phyloP scores from a whole-genome alignment of 202 grass and related monocot species.

The Elaeis oleifera region DNA sequence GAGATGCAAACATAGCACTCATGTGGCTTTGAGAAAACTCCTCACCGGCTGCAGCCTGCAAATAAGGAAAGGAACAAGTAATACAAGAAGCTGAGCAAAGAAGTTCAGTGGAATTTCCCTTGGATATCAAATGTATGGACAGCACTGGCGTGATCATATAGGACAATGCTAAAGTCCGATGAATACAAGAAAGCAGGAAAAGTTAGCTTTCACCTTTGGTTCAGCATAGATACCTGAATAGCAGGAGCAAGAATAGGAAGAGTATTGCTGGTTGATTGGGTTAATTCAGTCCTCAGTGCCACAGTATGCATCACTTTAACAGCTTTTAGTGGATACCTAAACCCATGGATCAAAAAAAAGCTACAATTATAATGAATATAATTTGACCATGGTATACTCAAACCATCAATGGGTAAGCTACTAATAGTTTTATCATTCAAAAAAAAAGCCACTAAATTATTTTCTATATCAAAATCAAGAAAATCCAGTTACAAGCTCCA shows the following conservation, averaged over 20 bases:
- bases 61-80: background rate
- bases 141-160: no score
- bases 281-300: constrained; percentile 82
- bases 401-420: no score
- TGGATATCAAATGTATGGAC: no score
- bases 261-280: constrained; percentile 31
- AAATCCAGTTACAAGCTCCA: no score
- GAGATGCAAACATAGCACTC: constrained; percentile 87
- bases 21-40: constrained; percentile 55
- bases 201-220: no score
- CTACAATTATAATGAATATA: constrained; percentile 3
- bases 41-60: constrained; percentile 36
- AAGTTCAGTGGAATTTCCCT: no score
- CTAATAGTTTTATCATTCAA: no score
- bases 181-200: background rate
- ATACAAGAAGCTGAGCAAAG: constrained; percentile 3
- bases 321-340: constrained; percentile 90
- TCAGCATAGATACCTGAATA: constrained; percentile 28
- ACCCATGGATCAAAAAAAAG: constrained; percentile 2
- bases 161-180: background rate
- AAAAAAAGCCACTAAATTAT: no score
- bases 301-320: constrained; percentile 95
- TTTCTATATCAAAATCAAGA: no score
- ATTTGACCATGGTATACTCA: background rate
- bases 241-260: constrained; percentile 36